Base-by-base conservation (phyloP, 2,329 filamentous ascomycete genomes). In the Eutypa lata region DNA sequence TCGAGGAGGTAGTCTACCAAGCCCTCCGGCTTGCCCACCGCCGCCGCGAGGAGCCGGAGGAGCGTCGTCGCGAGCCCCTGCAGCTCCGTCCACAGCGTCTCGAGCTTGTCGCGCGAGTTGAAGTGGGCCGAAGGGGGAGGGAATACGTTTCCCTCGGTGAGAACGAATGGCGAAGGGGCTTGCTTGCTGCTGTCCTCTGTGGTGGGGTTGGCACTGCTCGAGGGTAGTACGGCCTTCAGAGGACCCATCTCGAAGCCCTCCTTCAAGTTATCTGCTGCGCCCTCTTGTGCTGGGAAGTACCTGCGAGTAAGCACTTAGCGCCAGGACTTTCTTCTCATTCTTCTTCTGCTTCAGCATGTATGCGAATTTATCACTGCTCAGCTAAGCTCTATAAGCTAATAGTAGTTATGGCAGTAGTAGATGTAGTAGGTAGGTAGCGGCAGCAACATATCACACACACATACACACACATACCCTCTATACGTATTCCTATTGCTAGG, bases 401-500 rank as follows among this genome's bases (percentile, higher is more conserved):
- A n/a, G n/a, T n/a, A n/a, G n/a, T n/a, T n/a, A n/a, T n/a, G n/a
- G n/a, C n/a, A n/a, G n/a, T n/a, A n/a, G n/a, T n/a, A n/a, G n/a
- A n/a, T n/a, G n/a, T n/a, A n/a, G n/a, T n/a, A n/a, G n/a, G n/a
- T n/a, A n/a, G n/a, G n/a, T n/a, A n/a, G n/a, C 26, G 26, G 26
- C 6, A 10, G 5, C 26, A 6, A 31, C 26, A 31, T 10, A 31
- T 6, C 26, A 31, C 10, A 10, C 10, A 6, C 26, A 10, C 26
- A 10, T 31, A 44, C 18, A 22, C 16, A 14, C 38, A 54, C 53
- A 48, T 60, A 69, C 71, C 74, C 69, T 54, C 74, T 65, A 56
- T 76, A 77, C 18, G 74, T 77, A 55, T 77, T 77, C 7, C 51
- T 44, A 55, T 77, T 76, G 3, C 55, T 49, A 21, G 61, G 63